phyloP scores from a whole-genome alignment of 1,284 basidiomycete species.

The Trametes sp. region DNA sequence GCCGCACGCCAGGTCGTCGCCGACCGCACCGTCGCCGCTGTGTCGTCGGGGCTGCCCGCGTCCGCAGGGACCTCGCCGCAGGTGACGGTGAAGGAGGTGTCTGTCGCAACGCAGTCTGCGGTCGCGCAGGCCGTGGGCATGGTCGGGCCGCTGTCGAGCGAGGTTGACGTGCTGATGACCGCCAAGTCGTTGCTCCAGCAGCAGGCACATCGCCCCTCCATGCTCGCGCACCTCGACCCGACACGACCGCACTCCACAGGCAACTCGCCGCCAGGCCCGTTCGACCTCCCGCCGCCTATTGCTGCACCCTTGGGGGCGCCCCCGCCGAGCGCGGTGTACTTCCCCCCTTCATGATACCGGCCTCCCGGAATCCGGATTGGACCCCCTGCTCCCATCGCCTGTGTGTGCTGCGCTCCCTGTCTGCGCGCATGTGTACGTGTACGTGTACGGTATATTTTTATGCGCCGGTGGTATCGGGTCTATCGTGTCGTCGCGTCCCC shows the following conservation, averaged over 20 bases:
- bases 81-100: conserved; percentile 79
- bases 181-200: conserved; percentile 69
- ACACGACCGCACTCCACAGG: conserved; percentile 39
- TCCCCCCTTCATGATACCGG: conserved; percentile 25
- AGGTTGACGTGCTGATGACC: conserved; percentile 72
- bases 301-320: conserved; percentile 7
- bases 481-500: neutral
- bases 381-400: conserved; percentile 6
- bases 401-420: conserved; percentile 20
- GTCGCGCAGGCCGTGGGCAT: conserved; percentile 74
- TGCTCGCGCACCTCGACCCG: conserved; percentile 29
- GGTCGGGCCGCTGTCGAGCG: conserved; percentile 65
- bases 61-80: conserved; percentile 52
- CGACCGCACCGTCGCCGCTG: conserved; percentile 56
- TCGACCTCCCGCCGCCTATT: conserved; percentile 22
- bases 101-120: conserved; percentile 76
- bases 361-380: conserved; percentile 2
- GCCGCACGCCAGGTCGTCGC: conserved; percentile 75
- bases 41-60: conserved; percentile 50
- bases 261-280: conserved; percentile 30
- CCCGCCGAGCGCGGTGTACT: conserved; percentile 31
- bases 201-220: conserved; percentile 36
- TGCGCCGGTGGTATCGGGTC: conserved; percentile 23
- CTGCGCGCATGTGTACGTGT: conserved; percentile 14
- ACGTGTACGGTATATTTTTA: conserved; percentile 26